A percentile compares a stretch with the other conserved stretches of the same genome.
phyloP scores from a whole-genome alignment of 371 early-diverging fungal genomes.

The Mortierella sp. region DNA sequence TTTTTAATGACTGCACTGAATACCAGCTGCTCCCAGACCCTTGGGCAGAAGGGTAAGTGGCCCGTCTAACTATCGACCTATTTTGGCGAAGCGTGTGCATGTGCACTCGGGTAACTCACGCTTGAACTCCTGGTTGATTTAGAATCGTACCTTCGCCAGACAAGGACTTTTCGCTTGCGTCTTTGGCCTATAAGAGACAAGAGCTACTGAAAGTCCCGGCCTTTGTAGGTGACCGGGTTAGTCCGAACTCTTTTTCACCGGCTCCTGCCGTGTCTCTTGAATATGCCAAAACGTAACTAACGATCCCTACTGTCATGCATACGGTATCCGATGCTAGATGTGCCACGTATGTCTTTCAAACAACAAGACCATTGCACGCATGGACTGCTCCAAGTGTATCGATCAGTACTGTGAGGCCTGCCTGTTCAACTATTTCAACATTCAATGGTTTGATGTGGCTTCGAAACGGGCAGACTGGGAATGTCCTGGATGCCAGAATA shows the following conservation, averaged over 20 bases:
- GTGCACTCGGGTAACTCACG: background rate
- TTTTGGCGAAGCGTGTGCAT: background rate
- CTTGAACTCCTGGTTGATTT: background rate
- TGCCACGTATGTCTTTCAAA: constrained; percentile 20
- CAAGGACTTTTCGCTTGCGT: constrained; percentile 7
- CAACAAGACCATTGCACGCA: background rate
- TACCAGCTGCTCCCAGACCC: constrained; percentile 4
- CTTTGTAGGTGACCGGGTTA: background rate
- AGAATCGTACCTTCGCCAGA: constrained; percentile 13
- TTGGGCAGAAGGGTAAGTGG: constrained; percentile 25
- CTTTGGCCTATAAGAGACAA: constrained; percentile 19
- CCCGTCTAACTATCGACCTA: background rate
- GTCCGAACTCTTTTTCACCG: too few species aligned
- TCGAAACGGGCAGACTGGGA: constrained; percentile 9
- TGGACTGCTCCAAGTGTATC: constrained; percentile 12
- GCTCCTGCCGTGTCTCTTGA: too few species aligned
- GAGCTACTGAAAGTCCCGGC: background rate
- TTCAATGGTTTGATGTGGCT: constrained; percentile 21
- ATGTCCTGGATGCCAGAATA: constrained; percentile 19
- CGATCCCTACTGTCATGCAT: too few species aligned
- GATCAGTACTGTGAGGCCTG: constrained; percentile 24
- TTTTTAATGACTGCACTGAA: constrained; percentile 4
- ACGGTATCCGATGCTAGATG: background rate
- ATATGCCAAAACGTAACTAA: too few species aligned
- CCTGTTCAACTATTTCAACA: constrained; percentile 14